phyloP scores from a whole-genome alignment of 1,139 yeast genomes.

The Debaryomyces subglobosus region DNA sequence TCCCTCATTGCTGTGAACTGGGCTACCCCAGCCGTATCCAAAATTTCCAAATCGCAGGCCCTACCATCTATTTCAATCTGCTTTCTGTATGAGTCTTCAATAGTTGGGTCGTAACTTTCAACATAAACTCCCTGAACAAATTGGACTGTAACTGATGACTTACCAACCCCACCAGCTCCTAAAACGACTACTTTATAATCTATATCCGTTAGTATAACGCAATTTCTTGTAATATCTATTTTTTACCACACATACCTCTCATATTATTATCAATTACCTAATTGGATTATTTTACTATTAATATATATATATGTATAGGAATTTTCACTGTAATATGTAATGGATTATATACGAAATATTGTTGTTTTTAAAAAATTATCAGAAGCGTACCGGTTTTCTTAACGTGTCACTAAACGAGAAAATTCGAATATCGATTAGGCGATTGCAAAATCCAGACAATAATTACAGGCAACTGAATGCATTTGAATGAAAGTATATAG shows the following conservation, averaged over 20 bases:
- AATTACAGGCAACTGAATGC: not conserved
- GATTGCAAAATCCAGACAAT: not conserved
- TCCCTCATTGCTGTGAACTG: conserved; percentile 63
- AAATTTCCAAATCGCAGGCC: conserved; percentile 77
- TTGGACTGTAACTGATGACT: conserved; percentile 54
- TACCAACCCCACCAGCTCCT: conserved; percentile 59
- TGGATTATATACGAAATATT: not conserved
- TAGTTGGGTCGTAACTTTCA: conserved; percentile 54
- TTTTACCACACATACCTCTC: conserved; percentile 11
- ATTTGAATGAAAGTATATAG: not conserved
- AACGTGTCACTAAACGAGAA: conserved; percentile 7
- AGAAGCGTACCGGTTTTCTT: not conserved
- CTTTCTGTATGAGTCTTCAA: conserved; percentile 80
- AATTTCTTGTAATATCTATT: not conserved
- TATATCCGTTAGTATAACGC: conserved; percentile 16
- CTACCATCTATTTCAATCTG: conserved; percentile 91
- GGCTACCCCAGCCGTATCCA: conserved; percentile 57
- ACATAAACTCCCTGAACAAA: conserved; percentile 56
- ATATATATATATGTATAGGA: not conserved
- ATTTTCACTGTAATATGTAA: not conserved
- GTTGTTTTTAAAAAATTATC: not conserved
- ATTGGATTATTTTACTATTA: not conserved
- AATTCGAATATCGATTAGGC: not conserved
- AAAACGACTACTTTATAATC: conserved; percentile 53
- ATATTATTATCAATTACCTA: not conserved